phyloP scores from a whole-genome alignment of 208 protist species.

The Trypanosoma platydactyli region DNA sequence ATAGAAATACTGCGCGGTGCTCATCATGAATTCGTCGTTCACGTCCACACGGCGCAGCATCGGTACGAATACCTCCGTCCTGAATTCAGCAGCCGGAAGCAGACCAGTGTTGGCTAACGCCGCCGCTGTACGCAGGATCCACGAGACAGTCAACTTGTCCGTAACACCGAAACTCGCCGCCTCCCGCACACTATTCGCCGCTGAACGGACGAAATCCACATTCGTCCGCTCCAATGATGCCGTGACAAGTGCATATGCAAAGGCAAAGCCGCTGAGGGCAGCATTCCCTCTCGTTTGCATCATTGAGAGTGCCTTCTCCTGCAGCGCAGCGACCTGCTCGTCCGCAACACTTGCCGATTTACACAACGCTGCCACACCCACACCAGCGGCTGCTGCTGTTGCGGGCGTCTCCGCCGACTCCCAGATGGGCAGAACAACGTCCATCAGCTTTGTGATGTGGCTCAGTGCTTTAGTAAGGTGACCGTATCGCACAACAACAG shows the following conservation, averaged over 20 bases:
- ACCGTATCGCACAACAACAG: slow-evolving; percentile 82
- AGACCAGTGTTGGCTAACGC: slow-evolving; percentile 61
- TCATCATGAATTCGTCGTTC: slow-evolving; percentile 76
- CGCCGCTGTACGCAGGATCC: slow-evolving; percentile 82
- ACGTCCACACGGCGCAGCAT: slow-evolving; percentile 64
- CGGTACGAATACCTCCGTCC: slow-evolving; percentile 59
- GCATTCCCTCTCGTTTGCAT: slow-evolving; percentile 55
- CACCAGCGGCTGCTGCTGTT: slow-evolving; percentile 60
- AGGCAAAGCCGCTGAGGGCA: slow-evolving; percentile 76
- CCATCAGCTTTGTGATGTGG: slow-evolving; percentile 77
- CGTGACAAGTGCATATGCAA: slow-evolving; percentile 71
- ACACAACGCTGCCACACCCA: slow-evolving; percentile 81
- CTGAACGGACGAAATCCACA: slow-evolving; percentile 59
- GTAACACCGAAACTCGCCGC: slow-evolving; percentile 56
- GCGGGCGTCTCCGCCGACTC: slow-evolving; percentile 67
- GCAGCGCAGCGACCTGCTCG: slow-evolving; percentile 57
- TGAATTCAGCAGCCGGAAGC: slow-evolving; percentile 41
- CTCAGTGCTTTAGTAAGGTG: slow-evolving; percentile 72
- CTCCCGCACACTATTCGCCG: slow-evolving; percentile 50
- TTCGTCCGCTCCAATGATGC: slow-evolving; percentile 56
- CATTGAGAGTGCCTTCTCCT: slow-evolving; percentile 67
- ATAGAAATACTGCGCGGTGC: slow-evolving; percentile 81
- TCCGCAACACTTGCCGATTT: slow-evolving; percentile 79
- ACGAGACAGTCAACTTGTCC: slow-evolving; percentile 79
- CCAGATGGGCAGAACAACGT: slow-evolving; percentile 74